These are phyloP conservation scores for Inga leiocalycina DNA, from an alignment of 306 rosid species.

Conservation along the genomic window DNA sequence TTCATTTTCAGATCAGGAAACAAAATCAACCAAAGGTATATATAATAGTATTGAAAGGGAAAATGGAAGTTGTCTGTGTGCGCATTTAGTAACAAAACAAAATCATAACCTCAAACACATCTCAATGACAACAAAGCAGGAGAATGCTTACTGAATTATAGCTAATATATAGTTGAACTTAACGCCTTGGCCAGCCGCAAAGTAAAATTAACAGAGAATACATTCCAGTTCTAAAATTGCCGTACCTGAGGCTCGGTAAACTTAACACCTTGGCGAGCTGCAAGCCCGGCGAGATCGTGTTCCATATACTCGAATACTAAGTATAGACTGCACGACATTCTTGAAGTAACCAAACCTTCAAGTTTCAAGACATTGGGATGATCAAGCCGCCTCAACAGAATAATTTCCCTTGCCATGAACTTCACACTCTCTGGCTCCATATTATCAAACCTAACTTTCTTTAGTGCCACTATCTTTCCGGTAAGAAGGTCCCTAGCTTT, in stretches of 20 bases:
- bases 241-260: slow-evolving; percentile 95
- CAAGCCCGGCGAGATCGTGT: slow-evolving; percentile 97
- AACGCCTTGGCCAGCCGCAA: background rate
- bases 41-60: background rate
- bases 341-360: slow-evolving; percentile 92
- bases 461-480: slow-evolving; percentile 90
- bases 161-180: slow-evolving; percentile 41
- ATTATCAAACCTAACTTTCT: slow-evolving; percentile 95
- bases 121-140: slow-evolving; percentile 26
- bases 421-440: slow-evolving; percentile 97
- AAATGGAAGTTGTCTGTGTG: background rate
- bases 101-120: background rate
- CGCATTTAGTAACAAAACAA: slow-evolving; percentile 31
- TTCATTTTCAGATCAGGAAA: background rate
- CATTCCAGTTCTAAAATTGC: slow-evolving; percentile 29
- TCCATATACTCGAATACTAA: slow-evolving; percentile 96
- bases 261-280: slow-evolving; percentile 75
- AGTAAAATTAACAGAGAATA: slow-evolving; percentile 19
- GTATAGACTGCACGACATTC: slow-evolving; percentile 98
- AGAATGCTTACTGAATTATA: slow-evolving; percentile 16
- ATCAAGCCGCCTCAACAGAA: slow-evolving; percentile 84
- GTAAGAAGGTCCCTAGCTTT: slow-evolving; percentile 83
- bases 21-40: background rate
- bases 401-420: slow-evolving; percentile 98
- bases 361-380: slow-evolving; percentile 98